Conservation (phyloP, 495 filamentous ascomycete genomes). For the Cercophora sp. region DNA sequence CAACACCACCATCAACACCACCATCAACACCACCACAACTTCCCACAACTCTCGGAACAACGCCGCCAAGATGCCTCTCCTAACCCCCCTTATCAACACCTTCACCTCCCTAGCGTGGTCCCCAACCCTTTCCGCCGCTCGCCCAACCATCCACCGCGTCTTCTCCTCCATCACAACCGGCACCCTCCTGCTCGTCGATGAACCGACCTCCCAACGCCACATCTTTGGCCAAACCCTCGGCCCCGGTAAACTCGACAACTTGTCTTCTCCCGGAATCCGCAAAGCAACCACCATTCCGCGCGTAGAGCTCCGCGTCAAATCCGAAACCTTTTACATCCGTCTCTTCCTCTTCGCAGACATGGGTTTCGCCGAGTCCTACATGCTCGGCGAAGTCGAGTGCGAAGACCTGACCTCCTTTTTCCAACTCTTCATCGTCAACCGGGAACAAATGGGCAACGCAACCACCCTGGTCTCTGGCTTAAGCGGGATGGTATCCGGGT, state of each 20-base stretch:
- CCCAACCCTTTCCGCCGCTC: slow-evolving; percentile 36
- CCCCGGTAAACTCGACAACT: slow-evolving; percentile 13
- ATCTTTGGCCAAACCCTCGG: slow-evolving; percentile 30
- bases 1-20: too few species aligned
- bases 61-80: too few species aligned
- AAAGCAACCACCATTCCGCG: slow-evolving; percentile 22
- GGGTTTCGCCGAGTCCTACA: slow-evolving; percentile 71
- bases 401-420: slow-evolving; percentile 61
- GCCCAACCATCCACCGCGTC: slow-evolving; percentile 35
- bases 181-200: slow-evolving; percentile 39
- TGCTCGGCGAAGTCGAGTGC: slow-evolving; percentile 64
- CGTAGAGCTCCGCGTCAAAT: slow-evolving; percentile 51
- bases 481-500: slow-evolving; percentile 43
- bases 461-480: slow-evolving; percentile 57
- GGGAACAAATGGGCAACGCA: slow-evolving; percentile 52
- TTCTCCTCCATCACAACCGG: slow-evolving; percentile 41
- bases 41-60: too few species aligned
- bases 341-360: slow-evolving; percentile 64
- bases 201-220: slow-evolving; percentile 26
- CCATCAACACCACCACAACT: too few species aligned
- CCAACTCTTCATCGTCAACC: slow-evolving; percentile 64
- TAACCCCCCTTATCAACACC: slow-evolving; percentile 15
- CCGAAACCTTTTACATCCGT: slow-evolving; percentile 62
- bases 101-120: slow-evolving; percentile 35
- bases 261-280: slow-evolving; percentile 20